Base-by-base conservation (phyloP, 306 rosid species). In the Luffa acutangula region DNA sequence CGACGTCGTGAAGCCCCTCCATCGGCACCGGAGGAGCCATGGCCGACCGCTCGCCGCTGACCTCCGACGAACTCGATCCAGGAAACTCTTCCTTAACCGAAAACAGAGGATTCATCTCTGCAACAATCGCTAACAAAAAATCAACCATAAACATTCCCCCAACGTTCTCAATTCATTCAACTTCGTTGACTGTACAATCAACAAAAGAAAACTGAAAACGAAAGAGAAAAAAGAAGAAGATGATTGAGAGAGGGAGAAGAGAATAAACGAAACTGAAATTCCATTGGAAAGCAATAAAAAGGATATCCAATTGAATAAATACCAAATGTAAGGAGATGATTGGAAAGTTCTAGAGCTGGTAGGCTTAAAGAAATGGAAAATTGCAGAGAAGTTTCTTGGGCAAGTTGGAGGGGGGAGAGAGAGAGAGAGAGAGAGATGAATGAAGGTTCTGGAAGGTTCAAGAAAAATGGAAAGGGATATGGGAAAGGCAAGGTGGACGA, bases 1-100 rank as follows among this genome's bases (percentile, higher is more conserved):
- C 99, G 3, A 75, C 39, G 49, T 93, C 97, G 77, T 95, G 87
- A 21, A 95, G 90, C 2, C 99, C 92, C 82, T 89, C 93, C 91
- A 90, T 89, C 46, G 99, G 99, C 86, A 85, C 81, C 3, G 97
- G 99, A 52, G 78, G 80, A 18, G 72, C 20, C 84, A 76, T 79
- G 84, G 53, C 42, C 60, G 71, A 13, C 42, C 78, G 25, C 25
- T 83, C 87, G 58, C 78, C 78, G 14, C 84, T 87, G 13, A 67
- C 39, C 15, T 80, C 81, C 42, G 88, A 72, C 10, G 86, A 60
- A 79, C 81, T 71, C 59, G 87, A 66, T 41, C 84, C 89, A 39
- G 85, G 69, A 74, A 80, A 76, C 89, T 86, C 97, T 42, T 90
- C 90, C 78, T 92, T 89, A 49, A 95, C 86, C 4, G 88, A 80